Percentiles rank a stretch among this genome's conserved stretches.
Evolutionary conservation across 371 early-diverging fungal genomes (phyloP).

Genomic region (Mucor circinelloides): DNA sequence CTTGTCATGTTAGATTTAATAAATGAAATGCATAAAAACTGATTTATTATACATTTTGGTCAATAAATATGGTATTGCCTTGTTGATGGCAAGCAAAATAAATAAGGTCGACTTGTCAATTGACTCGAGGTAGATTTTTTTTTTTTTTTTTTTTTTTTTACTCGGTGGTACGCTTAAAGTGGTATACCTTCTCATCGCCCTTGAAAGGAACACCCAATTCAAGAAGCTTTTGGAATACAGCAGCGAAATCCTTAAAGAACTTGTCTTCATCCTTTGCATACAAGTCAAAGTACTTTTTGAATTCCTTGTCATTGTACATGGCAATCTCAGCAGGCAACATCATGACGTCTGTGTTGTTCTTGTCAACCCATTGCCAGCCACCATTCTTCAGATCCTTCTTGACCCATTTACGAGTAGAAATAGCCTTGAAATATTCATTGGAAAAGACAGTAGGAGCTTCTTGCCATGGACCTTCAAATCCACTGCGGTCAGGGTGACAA

Average conservation of each 20-base stretch:
- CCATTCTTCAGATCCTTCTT: slow-evolving; percentile 68
- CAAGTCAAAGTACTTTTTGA: slow-evolving; percentile 76
- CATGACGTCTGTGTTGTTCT: slow-evolving; percentile 60
- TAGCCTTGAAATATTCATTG: slow-evolving; percentile 75
- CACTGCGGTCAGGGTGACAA: slow-evolving; percentile 82
- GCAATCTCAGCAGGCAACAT: slow-evolving; percentile 51
- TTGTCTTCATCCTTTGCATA: slow-evolving; percentile 83
- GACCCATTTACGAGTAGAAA: slow-evolving; percentile 70
- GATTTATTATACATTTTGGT: no score
- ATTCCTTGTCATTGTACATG: slow-evolving; percentile 64
- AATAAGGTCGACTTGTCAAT: not conserved
- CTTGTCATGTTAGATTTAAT: no score
- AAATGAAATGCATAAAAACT: no score
- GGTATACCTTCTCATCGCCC: slow-evolving; percentile 60
- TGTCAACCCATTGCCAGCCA: slow-evolving; percentile 86
- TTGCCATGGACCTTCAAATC: slow-evolving; percentile 90
- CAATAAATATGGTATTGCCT: no score
- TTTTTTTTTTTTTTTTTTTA: no score
- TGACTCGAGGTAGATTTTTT: not conserved
- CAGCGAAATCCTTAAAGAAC: slow-evolving; percentile 87
- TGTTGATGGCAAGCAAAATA: not conserved
- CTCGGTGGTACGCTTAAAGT: slow-evolving; percentile 41
- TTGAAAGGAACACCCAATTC: slow-evolving; percentile 85
- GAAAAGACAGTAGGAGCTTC: slow-evolving; percentile 82
- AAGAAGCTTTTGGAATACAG: slow-evolving; percentile 80